Conservation (phyloP, 306 rosid species). For the Cicer yamashitae region DNA sequence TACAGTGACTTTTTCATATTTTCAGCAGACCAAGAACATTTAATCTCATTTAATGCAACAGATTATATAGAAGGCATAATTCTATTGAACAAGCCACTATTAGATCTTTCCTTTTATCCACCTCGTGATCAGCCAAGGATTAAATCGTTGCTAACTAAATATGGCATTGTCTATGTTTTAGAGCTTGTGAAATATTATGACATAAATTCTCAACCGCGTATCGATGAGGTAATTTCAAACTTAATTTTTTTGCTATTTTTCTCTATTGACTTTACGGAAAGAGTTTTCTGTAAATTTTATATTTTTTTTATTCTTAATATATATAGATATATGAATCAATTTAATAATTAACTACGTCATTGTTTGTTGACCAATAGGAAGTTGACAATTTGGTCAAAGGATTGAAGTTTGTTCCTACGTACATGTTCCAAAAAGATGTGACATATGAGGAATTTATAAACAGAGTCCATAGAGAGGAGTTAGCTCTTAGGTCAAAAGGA, state of each 20-base stretch:
- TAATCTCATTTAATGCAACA: conserved; percentile 51
- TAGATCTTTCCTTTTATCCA: conserved; percentile 69
- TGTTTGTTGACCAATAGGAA: conserved; percentile 38
- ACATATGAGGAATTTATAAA: conserved; percentile 57
- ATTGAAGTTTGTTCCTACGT: conserved; percentile 50
- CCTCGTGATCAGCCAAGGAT: conserved; percentile 53
- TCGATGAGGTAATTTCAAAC: conserved; percentile 52
- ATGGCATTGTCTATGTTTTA: conserved; percentile 59
- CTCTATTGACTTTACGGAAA: neutral
- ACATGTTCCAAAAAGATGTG: conserved; percentile 56
- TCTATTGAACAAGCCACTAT: conserved; percentile 50
- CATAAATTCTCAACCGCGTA: conserved; percentile 6
- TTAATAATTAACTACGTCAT: too few species aligned
- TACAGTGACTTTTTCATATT: conserved; percentile 63
- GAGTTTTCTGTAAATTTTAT: too few species aligned
- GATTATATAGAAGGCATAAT: conserved; percentile 72
- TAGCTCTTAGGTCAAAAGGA: conserved; percentile 47
- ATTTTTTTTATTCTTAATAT: too few species aligned
- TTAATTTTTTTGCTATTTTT: neutral
- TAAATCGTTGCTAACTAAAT: conserved; percentile 49
- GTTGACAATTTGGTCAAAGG: conserved; percentile 45
- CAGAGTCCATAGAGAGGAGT: conserved; percentile 55
- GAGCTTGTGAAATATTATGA: conserved; percentile 63
- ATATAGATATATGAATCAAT: too few species aligned
- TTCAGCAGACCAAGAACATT: conserved; percentile 63